A percentile compares a stretch with the other conserved stretches of the same genome.
phyloP scores from a whole-genome alignment of 257 asterid species.

The Solanum gracilifrons region DNA sequence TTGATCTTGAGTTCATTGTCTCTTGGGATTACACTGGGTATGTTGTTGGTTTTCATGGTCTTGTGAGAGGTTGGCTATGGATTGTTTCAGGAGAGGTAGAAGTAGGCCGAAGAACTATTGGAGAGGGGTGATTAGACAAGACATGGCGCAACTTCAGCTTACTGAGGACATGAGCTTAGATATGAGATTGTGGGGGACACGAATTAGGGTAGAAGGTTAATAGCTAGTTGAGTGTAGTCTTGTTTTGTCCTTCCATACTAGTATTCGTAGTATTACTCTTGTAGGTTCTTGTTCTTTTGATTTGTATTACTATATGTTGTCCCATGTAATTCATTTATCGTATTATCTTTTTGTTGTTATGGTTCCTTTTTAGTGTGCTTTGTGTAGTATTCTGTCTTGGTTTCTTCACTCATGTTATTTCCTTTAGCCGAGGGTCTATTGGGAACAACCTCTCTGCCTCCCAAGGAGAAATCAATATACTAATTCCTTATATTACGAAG shows the following conservation, averaged over 20 bases:
- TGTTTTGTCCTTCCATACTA: neutral
- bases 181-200: too few species aligned
- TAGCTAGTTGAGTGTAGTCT: neutral
- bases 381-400: neutral
- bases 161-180: neutral
- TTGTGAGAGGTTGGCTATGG: neutral
- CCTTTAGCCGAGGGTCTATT: neutral
- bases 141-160: neutral
- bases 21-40: neutral
- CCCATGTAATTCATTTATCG: neutral
- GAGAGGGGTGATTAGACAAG: neutral
- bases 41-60: neutral
- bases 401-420: neutral
- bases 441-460: neutral
- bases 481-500: neutral
- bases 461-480: neutral
- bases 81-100: neutral
- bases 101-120: neutral
- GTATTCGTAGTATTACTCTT: neutral
- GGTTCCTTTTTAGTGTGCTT: neutral
- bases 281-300: neutral
- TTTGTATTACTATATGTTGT: neutral
- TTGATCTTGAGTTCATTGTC: neutral
- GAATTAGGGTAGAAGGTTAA: too few species aligned
- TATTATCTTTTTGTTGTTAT: neutral